A percentile compares a stretch with the other conserved stretches of the same genome.
These are phyloP conservation scores for Chalciporus sp. DNA, from an alignment of 1,284 basidiomycete species.

Conservation along the genomic window DNA sequence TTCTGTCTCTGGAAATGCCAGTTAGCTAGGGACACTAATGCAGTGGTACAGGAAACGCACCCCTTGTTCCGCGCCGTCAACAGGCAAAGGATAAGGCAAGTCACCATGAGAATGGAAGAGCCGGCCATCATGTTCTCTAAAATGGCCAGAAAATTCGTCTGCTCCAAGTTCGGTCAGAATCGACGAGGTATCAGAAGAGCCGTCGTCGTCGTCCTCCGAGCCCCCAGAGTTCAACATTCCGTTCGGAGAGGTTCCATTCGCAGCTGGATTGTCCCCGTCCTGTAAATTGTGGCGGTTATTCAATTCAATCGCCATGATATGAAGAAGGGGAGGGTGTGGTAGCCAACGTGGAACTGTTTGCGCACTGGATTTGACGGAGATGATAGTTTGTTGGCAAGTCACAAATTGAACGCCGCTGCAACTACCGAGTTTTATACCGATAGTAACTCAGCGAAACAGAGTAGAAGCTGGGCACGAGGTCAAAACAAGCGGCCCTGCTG, in stretches of 20 bases:
- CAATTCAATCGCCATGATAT: conserved; percentile 32
- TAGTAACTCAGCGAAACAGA: conserved; percentile 43
- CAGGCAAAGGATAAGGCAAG: conserved; percentile 65
- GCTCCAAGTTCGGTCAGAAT: conserved; percentile 42
- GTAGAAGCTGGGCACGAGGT: conserved; percentile 40
- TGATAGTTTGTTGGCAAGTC: conserved; percentile 40
- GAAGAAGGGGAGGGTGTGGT: background rate
- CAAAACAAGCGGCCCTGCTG: conserved; percentile 37
- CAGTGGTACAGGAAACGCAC: conserved; percentile 39
- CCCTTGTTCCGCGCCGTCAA: conserved; percentile 63
- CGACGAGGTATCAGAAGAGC: conserved; percentile 45
- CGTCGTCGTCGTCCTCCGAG: conserved; percentile 30
- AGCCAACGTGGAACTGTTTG: conserved; percentile 11
- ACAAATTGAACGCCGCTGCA: conserved; percentile 41
- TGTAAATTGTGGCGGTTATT: conserved; percentile 27
- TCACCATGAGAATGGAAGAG: conserved; percentile 68
- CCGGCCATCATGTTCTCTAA: conserved; percentile 53
- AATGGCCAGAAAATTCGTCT: conserved; percentile 60
- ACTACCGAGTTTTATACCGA: conserved; percentile 41
- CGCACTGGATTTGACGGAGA: conserved; percentile 27
- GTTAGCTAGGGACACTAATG: background rate
- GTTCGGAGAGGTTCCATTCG: conserved; percentile 13
- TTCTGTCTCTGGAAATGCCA: conserved; percentile 48
- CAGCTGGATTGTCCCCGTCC: conserved; percentile 21
- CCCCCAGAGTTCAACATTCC: conserved; percentile 5